Base-by-base conservation (phyloP, 345 rosid genomes). In the Punica granatum region DNA sequence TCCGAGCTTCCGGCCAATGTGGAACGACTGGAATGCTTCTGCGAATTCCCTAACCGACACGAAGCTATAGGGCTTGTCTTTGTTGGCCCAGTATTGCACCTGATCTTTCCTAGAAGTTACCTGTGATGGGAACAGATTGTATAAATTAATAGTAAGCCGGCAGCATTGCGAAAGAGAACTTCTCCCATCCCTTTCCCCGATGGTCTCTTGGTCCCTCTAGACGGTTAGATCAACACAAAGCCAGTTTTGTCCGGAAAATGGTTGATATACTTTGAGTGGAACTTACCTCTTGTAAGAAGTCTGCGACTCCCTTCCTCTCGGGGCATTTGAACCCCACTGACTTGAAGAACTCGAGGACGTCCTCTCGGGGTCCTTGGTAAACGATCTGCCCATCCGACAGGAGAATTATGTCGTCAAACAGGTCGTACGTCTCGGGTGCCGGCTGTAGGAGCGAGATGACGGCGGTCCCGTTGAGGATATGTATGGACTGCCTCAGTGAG, bases 391-490 rank as follows among this genome's bases (percentile, higher is more conserved):
- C 97, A 70, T 91, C 96, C 0, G 96, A 90, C 41, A 91, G 79
- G 30, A 91, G 88, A 68, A 89, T 83, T 65, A 91, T 74, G 56
- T 89, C 93, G 65, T 91, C 96, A 42, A 91, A 91, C 15, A 89
- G 80, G 23, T 84, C 85, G 39, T 77, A 89, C 1, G 94, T 87
- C 76, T 92, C 96, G 0, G 89, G 94, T 21, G 93, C 89, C 23
- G 96, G 94, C 69, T 89, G 96, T 42, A 92, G 93, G 44, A 92
- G 92, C 64, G 96, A 87, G 75, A 89, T 84, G 10, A 87, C 34
- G 28, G 92, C 86, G 64, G 98, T 89, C 56, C 90, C 96, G 58
- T 76, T 79, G 65, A 86, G 83, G 23, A 86, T 82, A 71, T 78
- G 86, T 43, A 80, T 71, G 35, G 83, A 77, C 63, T 92, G 89